Base-by-base conservation (phyloP, 805 yeast species). In the Zygosaccharomyces siamensis region DNA sequence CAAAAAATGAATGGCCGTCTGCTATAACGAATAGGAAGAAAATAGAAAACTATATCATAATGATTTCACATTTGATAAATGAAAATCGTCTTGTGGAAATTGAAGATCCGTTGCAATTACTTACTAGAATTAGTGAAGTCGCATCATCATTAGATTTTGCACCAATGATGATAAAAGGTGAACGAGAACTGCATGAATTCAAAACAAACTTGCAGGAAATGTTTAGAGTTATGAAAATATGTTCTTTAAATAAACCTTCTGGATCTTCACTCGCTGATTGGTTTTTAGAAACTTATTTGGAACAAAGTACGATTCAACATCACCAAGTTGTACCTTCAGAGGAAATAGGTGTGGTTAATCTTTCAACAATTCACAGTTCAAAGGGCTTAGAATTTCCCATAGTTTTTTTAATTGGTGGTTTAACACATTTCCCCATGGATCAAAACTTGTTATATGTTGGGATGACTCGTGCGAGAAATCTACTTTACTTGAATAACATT, bases 331-430 rank as follows among this genome's bases (percentile, higher is more conserved):
- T 37, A 12, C 24, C n/a, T 8, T 24, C 39, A 5, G 37, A 31
- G 2, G 49, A 39, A 14, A 30, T 43, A 8, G 60, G 60, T 35
- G 61, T 72, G 14, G 67, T 84, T 5, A 80, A 79, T 44, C 55
- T 84, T 1, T 80, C 89, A 0, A 86, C 92, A 0, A 77, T 86
- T 1, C 92, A 86, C 62, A 73, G 86, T 0, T 80, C 90, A 1
- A 86, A 86, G 56, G 92, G 93, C 0, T 62, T 84, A 4, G 89
- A 85, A 52, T 84, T 80, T 56, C 89, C 89, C 0, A 71, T 83
- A 10, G 88, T 83, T 1, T 84, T 84, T 62, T 55, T 83, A 3
- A 53, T 72, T 40, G 62, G 61, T 5, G 45, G 52, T 12, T 18
- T 45, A 5, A 27, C 41, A n/a, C 27, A 38, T 20, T 53, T 47